phyloP scores from a whole-genome alignment of 257 asterid species.

The Lavandula angustifolia region DNA sequence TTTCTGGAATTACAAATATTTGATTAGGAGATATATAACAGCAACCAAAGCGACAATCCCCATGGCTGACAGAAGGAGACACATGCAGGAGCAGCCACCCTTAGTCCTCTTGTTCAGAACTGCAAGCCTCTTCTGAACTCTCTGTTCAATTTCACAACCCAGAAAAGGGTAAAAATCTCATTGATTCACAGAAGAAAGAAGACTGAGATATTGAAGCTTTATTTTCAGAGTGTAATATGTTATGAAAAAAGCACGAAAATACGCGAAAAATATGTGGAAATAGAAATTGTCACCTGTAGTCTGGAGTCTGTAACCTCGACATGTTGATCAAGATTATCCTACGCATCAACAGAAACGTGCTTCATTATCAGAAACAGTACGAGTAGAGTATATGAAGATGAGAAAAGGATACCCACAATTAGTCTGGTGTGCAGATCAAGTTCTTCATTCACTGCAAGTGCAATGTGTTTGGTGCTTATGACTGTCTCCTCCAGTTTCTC shows the following conservation, averaged over 20 bases:
- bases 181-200: no score
- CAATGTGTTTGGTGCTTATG: slow-evolving; percentile 90
- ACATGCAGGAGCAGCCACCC: slow-evolving; percentile 92
- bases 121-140: slow-evolving; percentile 78
- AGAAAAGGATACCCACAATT: slow-evolving; percentile 58
- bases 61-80: slow-evolving; percentile 60
- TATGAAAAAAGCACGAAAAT: no score
- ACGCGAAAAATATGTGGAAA: slow-evolving; percentile 2
- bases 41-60: slow-evolving; percentile 66
- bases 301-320: slow-evolving; percentile 81
- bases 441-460: slow-evolving; percentile 92
- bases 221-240: no score
- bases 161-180: slow-evolving; percentile 14
- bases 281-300: slow-evolving; percentile 58
- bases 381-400: slow-evolving; percentile 8
- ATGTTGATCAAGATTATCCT: slow-evolving; percentile 81
- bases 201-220: no score
- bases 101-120: slow-evolving; percentile 76
- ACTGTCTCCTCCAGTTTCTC: slow-evolving; percentile 88
- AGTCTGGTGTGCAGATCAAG: slow-evolving; percentile 86
- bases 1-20: slow-evolving; percentile 55
- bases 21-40: slow-evolving; percentile 67
- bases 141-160: slow-evolving; percentile 40
- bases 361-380: slow-evolving; percentile 12
- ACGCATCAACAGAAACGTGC: slow-evolving; percentile 33